A percentile compares a stretch with the other conserved stretches of the same genome.
Evolutionary conservation across 2,329 filamentous ascomycete species (phyloP).

Genomic region (Cladosporium phlei): DNA sequence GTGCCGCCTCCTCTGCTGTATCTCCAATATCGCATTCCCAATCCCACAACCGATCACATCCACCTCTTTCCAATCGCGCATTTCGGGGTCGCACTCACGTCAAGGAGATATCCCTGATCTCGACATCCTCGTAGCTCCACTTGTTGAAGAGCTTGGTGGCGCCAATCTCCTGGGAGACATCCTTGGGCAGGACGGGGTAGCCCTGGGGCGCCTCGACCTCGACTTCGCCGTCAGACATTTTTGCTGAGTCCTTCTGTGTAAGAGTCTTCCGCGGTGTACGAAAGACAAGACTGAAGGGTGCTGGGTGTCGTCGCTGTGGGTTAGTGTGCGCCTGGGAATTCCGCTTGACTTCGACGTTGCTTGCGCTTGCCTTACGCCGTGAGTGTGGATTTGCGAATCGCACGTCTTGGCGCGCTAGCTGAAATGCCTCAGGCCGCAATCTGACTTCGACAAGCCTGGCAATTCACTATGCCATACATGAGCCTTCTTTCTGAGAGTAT

Average conservation of each 20-base stretch:
- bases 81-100: constrained; percentile 63
- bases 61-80: constrained; percentile 10
- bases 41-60: constrained; percentile 2
- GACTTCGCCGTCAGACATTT: constrained; percentile 77
- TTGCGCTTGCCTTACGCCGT: too few relatives aligned
- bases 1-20: background rate
- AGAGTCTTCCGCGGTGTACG: constrained; percentile 8
- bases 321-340: constrained; percentile 12
- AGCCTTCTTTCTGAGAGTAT: too few relatives aligned
- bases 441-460: too few relatives aligned
- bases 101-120: constrained; percentile 99
- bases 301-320: constrained; percentile 12
- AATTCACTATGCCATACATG: too few relatives aligned
- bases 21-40: constrained; percentile 2
- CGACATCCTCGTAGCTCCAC: constrained; percentile 97
- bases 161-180: constrained; percentile 82
- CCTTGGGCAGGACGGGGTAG: constrained; percentile 85
- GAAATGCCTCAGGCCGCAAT: too few relatives aligned
- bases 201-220: constrained; percentile 83
- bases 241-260: constrained; percentile 11
- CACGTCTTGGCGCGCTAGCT: too few relatives aligned
- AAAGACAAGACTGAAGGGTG: constrained; percentile 14
- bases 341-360: constrained; percentile 10
- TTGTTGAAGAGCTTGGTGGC: constrained; percentile 97
- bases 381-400: too few relatives aligned